These are phyloP conservation scores for Tulasnella calospora DNA, from an alignment of 768 basidiomycete genomes.

Conservation along the genomic window DNA sequence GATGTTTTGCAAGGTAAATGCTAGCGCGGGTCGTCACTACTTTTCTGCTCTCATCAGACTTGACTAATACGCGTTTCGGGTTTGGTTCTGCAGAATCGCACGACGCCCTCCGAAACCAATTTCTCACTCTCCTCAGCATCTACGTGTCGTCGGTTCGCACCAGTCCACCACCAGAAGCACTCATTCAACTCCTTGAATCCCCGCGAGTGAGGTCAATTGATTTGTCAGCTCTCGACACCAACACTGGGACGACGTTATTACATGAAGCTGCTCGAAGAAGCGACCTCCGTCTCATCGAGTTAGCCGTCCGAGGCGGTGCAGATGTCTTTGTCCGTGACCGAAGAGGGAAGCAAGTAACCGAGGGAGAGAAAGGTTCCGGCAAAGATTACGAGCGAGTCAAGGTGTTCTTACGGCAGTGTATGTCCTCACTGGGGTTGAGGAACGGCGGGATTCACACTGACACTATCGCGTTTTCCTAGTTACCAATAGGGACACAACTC, in stretches of 20 bases:
- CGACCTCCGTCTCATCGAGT: slow-evolving; percentile 74
- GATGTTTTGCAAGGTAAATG: slow-evolving; percentile 59
- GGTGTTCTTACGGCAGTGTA: slow-evolving; percentile 79
- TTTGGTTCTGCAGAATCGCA: slow-evolving; percentile 56
- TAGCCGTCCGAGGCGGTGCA: slow-evolving; percentile 79
- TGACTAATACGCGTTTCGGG: background rate
- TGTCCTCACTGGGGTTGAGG: slow-evolving; percentile 33
- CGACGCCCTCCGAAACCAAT: slow-evolving; percentile 66
- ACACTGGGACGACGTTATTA: slow-evolving; percentile 69
- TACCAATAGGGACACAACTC: slow-evolving; percentile 71
- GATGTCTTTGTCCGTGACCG: slow-evolving; percentile 84
- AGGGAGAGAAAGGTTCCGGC: slow-evolving; percentile 52
- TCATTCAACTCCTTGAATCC: slow-evolving; percentile 57
- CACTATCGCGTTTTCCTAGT: slow-evolving; percentile 42
- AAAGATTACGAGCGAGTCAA: slow-evolving; percentile 74
- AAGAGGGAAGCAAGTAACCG: slow-evolving; percentile 58
- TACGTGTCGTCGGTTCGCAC: slow-evolving; percentile 61
- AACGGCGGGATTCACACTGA: background rate
- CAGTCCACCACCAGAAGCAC: slow-evolving; percentile 37
- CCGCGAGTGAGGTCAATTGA: slow-evolving; percentile 68
- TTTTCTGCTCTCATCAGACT: background rate
- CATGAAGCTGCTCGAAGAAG: slow-evolving; percentile 83
- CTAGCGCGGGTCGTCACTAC: background rate
- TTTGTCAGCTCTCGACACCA: slow-evolving; percentile 73
- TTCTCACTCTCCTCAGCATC: slow-evolving; percentile 62